Percentiles rank a stretch among this genome's conserved stretches.
phyloP scores from a whole-genome alignment of 345 rosid genomes.

The Populus pruinosa region DNA sequence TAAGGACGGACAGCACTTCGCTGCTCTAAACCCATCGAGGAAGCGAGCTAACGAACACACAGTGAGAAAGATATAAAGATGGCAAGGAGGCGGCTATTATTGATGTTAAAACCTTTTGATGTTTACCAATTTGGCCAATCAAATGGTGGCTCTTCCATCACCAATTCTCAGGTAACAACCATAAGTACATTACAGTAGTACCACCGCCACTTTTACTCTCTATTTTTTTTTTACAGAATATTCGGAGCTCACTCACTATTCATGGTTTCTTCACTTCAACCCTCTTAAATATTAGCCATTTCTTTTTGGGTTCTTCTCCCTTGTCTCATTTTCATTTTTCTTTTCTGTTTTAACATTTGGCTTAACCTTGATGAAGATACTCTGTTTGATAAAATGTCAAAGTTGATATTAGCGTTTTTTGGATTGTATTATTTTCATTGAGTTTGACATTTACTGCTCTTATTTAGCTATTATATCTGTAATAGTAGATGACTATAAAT shows the following conservation, averaged over 20 bases:
- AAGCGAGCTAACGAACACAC: not conserved
- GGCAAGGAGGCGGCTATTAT: slow-evolving; percentile 67
- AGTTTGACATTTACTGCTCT: not conserved
- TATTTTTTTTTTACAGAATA: not conserved
- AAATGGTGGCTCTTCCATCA: slow-evolving; percentile 31
- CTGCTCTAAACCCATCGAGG: not conserved
- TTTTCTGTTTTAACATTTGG: too few species aligned
- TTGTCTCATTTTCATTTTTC: not conserved
- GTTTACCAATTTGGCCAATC: slow-evolving; percentile 43
- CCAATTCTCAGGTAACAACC: slow-evolving; percentile 45
- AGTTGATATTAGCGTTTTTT: not conserved
- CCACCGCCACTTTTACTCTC: not conserved
- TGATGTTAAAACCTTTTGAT: slow-evolving; percentile 75
- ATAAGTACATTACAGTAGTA: not conserved
- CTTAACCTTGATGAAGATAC: too few species aligned
- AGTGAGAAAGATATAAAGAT: slow-evolving; percentile 14
- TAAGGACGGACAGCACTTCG: not conserved
- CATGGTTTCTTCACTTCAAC: too few species aligned
- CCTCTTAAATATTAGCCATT: not conserved
- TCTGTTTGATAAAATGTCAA: not conserved
- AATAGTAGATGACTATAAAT: too few species aligned
- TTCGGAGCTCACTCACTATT: not conserved
- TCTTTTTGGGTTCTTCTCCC: not conserved
- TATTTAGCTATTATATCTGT: too few species aligned
- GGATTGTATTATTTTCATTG: not conserved